These are phyloP conservation scores for Coniosporium tulheliwenetii DNA, from an alignment of 2,329 filamentous ascomycete species.

Conservation along the genomic window DNA sequence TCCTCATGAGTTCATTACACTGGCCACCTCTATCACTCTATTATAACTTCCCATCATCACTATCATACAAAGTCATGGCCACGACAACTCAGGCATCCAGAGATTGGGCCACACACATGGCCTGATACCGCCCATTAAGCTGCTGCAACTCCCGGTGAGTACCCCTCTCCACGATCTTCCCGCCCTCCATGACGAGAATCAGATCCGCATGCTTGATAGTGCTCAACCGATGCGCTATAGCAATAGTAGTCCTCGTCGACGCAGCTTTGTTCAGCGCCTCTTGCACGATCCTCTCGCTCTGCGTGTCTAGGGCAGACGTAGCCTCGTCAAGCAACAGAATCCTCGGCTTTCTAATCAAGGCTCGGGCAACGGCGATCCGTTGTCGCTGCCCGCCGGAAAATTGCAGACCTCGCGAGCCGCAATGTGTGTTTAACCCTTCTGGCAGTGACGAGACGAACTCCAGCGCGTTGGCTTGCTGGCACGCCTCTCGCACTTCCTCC, in stretches of 20 bases:
- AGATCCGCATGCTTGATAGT: slow-evolving; percentile 21
- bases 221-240: slow-evolving; percentile 23
- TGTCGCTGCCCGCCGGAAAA: slow-evolving; percentile 42
- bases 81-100: slow-evolving; percentile 12
- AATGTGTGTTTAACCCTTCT: slow-evolving; percentile 32
- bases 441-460: slow-evolving; percentile 38
- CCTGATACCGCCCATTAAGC: slow-evolving; percentile 23
- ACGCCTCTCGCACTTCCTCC: slow-evolving; percentile 29
- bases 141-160: slow-evolving; percentile 23
- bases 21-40: too few relatives aligned
- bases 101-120: slow-evolving; percentile 27
- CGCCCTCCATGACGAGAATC: slow-evolving; percentile 25
- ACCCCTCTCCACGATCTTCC: slow-evolving; percentile 20
- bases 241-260: slow-evolving; percentile 24
- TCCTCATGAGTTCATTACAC: too few relatives aligned
- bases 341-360: slow-evolving; percentile 34
- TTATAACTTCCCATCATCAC: too few relatives aligned
- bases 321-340: slow-evolving; percentile 45
- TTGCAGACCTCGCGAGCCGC: slow-evolving; percentile 32
- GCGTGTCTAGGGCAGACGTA: slow-evolving; percentile 45
- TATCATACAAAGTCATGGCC: too few relatives aligned
- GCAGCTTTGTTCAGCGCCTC: slow-evolving; percentile 44
- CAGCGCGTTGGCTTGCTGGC: slow-evolving; percentile 35
- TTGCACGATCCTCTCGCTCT: slow-evolving; percentile 52
- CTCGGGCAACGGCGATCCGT: slow-evolving; percentile 38